These are phyloP conservation scores for Astrothelium macrocarpum DNA, from an alignment of 495 filamentous ascomycete species.

Conservation along the genomic window DNA sequence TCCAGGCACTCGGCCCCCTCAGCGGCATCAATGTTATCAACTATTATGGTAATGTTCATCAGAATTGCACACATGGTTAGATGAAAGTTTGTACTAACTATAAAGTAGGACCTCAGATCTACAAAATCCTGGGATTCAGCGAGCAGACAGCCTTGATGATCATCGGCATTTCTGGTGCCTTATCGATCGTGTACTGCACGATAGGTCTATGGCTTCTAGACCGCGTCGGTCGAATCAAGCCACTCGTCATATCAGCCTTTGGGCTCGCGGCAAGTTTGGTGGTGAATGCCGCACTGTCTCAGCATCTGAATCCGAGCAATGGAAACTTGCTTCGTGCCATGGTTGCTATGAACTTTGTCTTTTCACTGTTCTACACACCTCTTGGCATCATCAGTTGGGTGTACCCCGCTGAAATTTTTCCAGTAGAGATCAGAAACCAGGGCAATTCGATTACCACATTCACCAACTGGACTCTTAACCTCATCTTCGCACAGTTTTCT, in stretches of 20 bases:
- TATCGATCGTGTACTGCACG: slow-evolving; percentile 43
- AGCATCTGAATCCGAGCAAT: slow-evolving; percentile 27
- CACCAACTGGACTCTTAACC: slow-evolving; percentile 45
- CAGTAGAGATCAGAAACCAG: slow-evolving; percentile 43
- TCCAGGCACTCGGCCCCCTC: slow-evolving; percentile 45
- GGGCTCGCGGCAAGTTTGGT: slow-evolving; percentile 42
- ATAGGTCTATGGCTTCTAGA: slow-evolving; percentile 45
- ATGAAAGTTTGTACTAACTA: not conserved
- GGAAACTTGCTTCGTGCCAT: slow-evolving; percentile 41
- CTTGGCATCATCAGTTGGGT: slow-evolving; percentile 48
- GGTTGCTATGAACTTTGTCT: slow-evolving; percentile 50
- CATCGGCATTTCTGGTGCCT: slow-evolving; percentile 43
- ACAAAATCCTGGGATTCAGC: slow-evolving; percentile 39
- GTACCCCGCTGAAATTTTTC: slow-evolving; percentile 48
- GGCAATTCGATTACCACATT: slow-evolving; percentile 43
- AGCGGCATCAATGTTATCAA: slow-evolving; percentile 44
- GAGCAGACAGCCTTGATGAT: slow-evolving; percentile 42
- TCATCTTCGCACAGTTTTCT: slow-evolving; percentile 47
- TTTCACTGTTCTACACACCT: slow-evolving; percentile 46
- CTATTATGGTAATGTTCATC: not conserved
- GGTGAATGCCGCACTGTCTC: slow-evolving; percentile 7
- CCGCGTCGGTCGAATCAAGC: slow-evolving; percentile 41
- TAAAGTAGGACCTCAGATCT: slow-evolving; percentile 38
- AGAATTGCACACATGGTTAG: not conserved
- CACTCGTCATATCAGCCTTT: slow-evolving; percentile 45